Evolutionary conservation across 495 filamentous ascomycete species (phyloP), one percentile per base, ranked within the genome.

Genomic region (Letharia lupina): DNA sequence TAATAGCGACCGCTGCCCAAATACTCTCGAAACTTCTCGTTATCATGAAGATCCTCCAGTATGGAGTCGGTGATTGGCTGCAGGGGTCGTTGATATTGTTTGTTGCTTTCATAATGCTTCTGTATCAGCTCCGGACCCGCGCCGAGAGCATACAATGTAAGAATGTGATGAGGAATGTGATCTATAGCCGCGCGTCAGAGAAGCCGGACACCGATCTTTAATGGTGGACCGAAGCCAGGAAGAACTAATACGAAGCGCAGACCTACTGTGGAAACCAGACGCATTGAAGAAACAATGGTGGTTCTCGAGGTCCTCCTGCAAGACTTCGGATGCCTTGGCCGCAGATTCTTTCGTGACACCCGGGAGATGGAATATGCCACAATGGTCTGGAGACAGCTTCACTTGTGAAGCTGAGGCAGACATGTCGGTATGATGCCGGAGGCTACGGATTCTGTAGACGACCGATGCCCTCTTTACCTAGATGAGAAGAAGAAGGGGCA

Each of bases 201-300:
- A 9, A n/a, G 12, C 11, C 12, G 33, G 4, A 13, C 2, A 42
- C 40, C 6, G 45, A n/a, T 23, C 3, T 6, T 23, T 28, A 28
- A 20, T 48, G 45, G 23, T 48, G 45, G 45, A 20, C n/a, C 0
- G 0, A 7, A n/a, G 45, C 6, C 45, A 5, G 45, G 45, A 9
- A 9, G 23, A 10, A 3, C 0, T 28, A 48, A 23, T 20, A 8
- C 48, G 10, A 10, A 3, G 12, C 12, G 48, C 48, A 37, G 16
- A 73, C 77, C 79, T 82, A 80, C 87, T 87, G 70, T 90, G 89
- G 68, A 87, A 93, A 0, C 86, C 86, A 2, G 73, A 67, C 1
- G 82, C 35, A 66, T 90, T 90, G 78, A 90, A 94, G 75, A 87
- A 96, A 39, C 91, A 85, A 72, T 96, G 89, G 72, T 93, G 81